Base-by-base conservation (phyloP, 306 rosid genomes). In the Trifolium pratense region DNA sequence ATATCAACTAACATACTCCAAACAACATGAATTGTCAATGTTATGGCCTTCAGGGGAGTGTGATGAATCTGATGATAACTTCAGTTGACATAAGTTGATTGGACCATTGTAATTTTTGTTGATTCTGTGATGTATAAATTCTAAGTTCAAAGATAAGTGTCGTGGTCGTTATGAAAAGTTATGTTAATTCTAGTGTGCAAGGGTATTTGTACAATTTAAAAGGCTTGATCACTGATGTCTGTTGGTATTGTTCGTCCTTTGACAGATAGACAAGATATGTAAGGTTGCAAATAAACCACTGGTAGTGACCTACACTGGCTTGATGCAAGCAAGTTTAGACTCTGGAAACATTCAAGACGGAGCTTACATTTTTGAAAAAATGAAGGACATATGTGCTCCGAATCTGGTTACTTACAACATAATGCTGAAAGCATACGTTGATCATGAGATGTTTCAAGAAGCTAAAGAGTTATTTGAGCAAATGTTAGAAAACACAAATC, bases 271-370 rank as follows among this genome's bases (percentile, higher is more conserved):
- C 89, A 91, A 91, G 90, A 89, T 93, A 68, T 91, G 98, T 17
- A 89, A 84, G 82, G 98, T 91, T 71, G 96, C 98, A 65, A 93
- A 79, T 79, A 93, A 91, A 78, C 98, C 98, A 59, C 90, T 93
- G 9, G 98, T 93, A 49, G 97, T 93, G 84, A 93, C 96, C 25
- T 93, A 85, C 88, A 93, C 98, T 53, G 97, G 98, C 79, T 75
- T 94, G 84, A 84, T 94, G 84, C 90, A 94, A 89, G 95, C 95
- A 51, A 85, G 98, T 79, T 64, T 94, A 70, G 89, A 87, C 59
- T 72, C 95, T 26, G 89, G 92, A 78, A 83, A 84, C 66, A 46
- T 88, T 60, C 71, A 78, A 80, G 89, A 87, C 36, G 96, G 87
- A 49, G 89, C 80, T 53, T 88, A 85, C 76, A 84, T 91, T 75